Base-by-base conservation (phyloP, 2,329 filamentous ascomycete species). In the Lachnellula hyalina region DNA sequence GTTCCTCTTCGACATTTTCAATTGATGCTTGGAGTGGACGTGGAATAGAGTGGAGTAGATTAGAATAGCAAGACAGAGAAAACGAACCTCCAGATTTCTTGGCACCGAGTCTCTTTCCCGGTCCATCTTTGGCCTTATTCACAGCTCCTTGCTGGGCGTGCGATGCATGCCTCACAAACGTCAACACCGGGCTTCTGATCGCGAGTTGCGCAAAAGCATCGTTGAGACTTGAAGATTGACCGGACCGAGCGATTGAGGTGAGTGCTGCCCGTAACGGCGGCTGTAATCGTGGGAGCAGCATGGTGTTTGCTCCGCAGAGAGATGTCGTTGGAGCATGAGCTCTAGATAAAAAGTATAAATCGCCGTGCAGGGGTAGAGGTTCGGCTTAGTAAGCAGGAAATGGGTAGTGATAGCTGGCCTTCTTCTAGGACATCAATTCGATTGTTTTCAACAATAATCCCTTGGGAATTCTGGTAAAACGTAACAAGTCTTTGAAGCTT, bases 71-170 rank as follows among this genome's bases (percentile, higher is more conserved):
- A 51, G 32, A 36, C 34, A 45, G 14, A 38, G 15, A 40, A 28
- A 2, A 17, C 21, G 49, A 25, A 65, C 89, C 93, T 72, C 89
- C 90, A 17, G 87, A 86, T 73, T 93, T 90, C 80, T 99, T 99
- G 5, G 93, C 92, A 63, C 94, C 94, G 63, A 99, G 76, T 71
- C 96, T 90, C 76, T 96, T 96, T 65, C 86, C 86, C 1, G 86
- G 78, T 4, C 85, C 84, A 65, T 87, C 81, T 68, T 85, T 85
- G 28, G 83, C 81, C 61, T 83, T 82, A 68, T 88, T 95, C 73
- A 86, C 85, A 49, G 81, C 80, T 71, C 83, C 83, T 73, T 86
- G 84, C 45, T 82, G 76, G 69, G 85, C 85, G 69, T 70, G 67
- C 21, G 63, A 65, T 3, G 68, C 67, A 55, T 69, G 63, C 55